These are phyloP conservation scores for Ascochyta lentis DNA, from an alignment of 2,329 filamentous ascomycete genomes.

Conservation along the genomic window DNA sequence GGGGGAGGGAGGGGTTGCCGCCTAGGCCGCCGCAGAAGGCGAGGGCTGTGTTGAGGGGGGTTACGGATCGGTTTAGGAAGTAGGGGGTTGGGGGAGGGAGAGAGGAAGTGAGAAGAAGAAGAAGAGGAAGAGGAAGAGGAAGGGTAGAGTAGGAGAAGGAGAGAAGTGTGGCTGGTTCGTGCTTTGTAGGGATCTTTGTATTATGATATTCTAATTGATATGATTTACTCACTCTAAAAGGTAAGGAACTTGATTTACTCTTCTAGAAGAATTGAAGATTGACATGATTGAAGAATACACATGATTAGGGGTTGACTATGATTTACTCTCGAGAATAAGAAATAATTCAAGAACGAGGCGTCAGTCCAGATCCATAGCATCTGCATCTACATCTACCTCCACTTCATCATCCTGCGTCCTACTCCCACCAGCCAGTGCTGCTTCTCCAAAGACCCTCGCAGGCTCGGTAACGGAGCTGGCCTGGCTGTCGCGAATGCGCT, in stretches of 20 bases:
- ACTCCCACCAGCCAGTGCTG: neutral
- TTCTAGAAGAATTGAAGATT: too few species aligned
- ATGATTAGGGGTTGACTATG: too few species aligned
- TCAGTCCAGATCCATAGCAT: slow-evolving; percentile 72
- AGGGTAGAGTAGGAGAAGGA: too few species aligned
- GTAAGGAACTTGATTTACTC: too few species aligned
- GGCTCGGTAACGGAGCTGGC: slow-evolving; percentile 46
- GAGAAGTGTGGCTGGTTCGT: slow-evolving; percentile 41
- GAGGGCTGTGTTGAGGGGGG: slow-evolving; percentile 37
- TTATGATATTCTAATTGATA: neutral
- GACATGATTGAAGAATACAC: too few species aligned
- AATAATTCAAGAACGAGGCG: neutral
- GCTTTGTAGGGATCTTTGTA: neutral
- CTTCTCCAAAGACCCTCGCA: slow-evolving; percentile 23
- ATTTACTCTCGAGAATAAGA: too few species aligned
- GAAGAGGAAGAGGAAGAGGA: too few species aligned
- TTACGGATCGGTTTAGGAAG: slow-evolving; percentile 37
- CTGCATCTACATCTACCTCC: slow-evolving; percentile 35
- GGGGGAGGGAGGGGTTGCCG: slow-evolving; percentile 34
- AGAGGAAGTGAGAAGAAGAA: too few species aligned
- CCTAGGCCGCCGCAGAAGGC: slow-evolving; percentile 40
- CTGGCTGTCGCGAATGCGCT: slow-evolving; percentile 69
- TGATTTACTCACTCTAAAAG: too few species aligned
- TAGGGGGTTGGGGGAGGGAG: slow-evolving; percentile 20
- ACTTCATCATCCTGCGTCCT: too few species aligned